A percentile compares a stretch with the other conserved stretches of the same genome.
phyloP scores from a whole-genome alignment of 805 yeast species.

The Starmera caribaea region DNA sequence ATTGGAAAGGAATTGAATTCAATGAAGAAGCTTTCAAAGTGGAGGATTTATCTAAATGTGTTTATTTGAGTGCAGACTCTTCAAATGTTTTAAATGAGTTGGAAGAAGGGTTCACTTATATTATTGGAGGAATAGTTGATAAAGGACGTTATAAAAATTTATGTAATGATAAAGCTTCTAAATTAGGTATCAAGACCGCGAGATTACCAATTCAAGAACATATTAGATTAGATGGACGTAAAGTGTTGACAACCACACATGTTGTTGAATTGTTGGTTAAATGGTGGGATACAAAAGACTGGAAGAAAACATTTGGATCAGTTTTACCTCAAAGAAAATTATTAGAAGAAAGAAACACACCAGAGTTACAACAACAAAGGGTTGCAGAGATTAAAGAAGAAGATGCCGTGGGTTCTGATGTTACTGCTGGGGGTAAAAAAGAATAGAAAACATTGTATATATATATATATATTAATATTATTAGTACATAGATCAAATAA shows the following conservation, averaged over 20 bases:
- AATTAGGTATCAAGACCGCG: conserved; percentile 60
- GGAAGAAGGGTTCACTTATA: conserved; percentile 64
- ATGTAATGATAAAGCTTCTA: conserved; percentile 74
- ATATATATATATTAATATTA: background rate
- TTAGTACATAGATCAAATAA: background rate
- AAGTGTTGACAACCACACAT: conserved; percentile 88
- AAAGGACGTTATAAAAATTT: conserved; percentile 80
- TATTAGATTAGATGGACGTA: conserved; percentile 74
- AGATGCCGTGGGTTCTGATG: background rate
- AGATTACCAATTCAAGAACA: conserved; percentile 82
- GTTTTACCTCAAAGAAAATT: conserved; percentile 75
- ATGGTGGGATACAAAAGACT: conserved; percentile 70
- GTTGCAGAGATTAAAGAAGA: background rate
- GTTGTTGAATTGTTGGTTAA: conserved; percentile 81
- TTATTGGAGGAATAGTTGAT: conserved; percentile 94
- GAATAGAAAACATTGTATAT: background rate
- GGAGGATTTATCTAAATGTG: conserved; percentile 30
- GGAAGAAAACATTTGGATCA: conserved; percentile 82
- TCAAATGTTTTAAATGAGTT: conserved; percentile 55
- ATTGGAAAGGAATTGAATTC: conserved; percentile 63
- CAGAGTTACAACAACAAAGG: too few relatives aligned
- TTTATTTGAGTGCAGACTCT: conserved; percentile 85
- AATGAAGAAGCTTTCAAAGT: conserved; percentile 18
- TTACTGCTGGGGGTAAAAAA: background rate
- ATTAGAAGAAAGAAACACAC: background rate